Evolutionary conservation across 2,329 filamentous ascomycete species (phyloP).

Genomic region (Byssoonygena ceratinophila): DNA sequence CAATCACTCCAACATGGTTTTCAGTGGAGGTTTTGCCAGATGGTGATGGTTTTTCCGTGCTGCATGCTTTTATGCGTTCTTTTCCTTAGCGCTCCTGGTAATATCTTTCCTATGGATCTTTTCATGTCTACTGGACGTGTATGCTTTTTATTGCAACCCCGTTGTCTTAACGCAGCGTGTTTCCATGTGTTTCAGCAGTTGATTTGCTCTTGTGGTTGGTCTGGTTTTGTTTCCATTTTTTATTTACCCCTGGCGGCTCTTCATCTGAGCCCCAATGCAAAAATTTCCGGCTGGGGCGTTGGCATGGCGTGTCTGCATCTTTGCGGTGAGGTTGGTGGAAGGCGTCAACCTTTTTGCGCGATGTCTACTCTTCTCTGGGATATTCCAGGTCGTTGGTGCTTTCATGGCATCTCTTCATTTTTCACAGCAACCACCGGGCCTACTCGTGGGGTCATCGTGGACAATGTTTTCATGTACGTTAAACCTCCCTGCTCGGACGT

Average conservation of each 20-base stretch:
- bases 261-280: slow-evolving; percentile 29
- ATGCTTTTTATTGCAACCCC: slow-evolving; percentile 17
- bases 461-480: slow-evolving; percentile 37
- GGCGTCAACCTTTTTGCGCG: slow-evolving; percentile 29
- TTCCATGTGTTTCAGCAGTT: slow-evolving; percentile 18
- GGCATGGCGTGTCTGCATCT: slow-evolving; percentile 22
- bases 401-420: slow-evolving; percentile 26
- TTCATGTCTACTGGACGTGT: slow-evolving; percentile 11
- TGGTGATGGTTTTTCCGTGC: slow-evolving; percentile 45
- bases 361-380: slow-evolving; percentile 27
- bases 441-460: slow-evolving; percentile 28
- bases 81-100: slow-evolving; percentile 17
- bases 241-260: slow-evolving; percentile 24
- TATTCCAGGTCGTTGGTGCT: slow-evolving; percentile 19
- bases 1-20: slow-evolving; percentile 69
- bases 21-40: slow-evolving; percentile 56
- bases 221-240: slow-evolving; percentile 20
- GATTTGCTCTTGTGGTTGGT: slow-evolving; percentile 20
- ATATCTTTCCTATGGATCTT: slow-evolving; percentile 17
- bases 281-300: slow-evolving; percentile 30
- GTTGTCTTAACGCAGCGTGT: slow-evolving; percentile 16
- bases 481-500: slow-evolving; percentile 39
- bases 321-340: slow-evolving; percentile 21
- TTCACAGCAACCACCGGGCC: slow-evolving; percentile 27
- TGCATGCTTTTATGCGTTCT: slow-evolving; percentile 12